Percentiles rank a stretch among this genome's conserved stretches.
phyloP scores from a whole-genome alignment of 495 filamentous ascomycete genomes.

The Choiromyces venosus region DNA sequence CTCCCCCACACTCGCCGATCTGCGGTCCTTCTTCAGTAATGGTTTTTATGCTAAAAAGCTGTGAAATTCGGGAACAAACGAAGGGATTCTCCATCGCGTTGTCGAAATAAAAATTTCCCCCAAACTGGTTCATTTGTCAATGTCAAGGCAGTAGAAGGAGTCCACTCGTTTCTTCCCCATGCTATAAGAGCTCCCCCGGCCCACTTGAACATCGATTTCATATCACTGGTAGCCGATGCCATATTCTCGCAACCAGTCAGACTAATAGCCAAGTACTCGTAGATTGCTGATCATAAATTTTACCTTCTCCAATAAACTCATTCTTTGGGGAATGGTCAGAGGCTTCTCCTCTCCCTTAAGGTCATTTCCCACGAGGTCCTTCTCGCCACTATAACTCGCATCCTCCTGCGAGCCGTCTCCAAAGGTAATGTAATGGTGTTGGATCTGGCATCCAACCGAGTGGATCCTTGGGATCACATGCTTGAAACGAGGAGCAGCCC shows the following conservation, averaged over 20 bases:
- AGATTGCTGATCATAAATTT: neutral
- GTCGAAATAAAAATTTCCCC: neutral
- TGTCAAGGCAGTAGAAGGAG: constrained; percentile 4
- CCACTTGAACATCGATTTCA: constrained; percentile 1
- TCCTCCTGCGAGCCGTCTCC: too few relatives aligned
- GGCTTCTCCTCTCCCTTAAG: constrained; percentile 1
- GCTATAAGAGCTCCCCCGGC: neutral
- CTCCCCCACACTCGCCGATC: too few relatives aligned
- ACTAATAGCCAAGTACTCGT: constrained; percentile 6
- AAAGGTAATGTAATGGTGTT: too few relatives aligned
- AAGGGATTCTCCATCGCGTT: too few relatives aligned
- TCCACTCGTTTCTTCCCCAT: neutral
- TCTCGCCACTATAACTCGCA: too few relatives aligned
- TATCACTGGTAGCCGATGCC: too few relatives aligned
- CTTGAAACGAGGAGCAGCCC: too few relatives aligned
- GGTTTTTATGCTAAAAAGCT: too few relatives aligned
- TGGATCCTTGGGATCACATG: too few relatives aligned
- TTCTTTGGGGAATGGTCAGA: neutral
- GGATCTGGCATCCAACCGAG: too few relatives aligned
- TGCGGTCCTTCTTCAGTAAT: too few relatives aligned
- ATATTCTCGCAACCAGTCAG: neutral
- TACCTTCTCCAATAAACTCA: constrained; percentile 1
- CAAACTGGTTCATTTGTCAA: neutral
- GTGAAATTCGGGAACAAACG: too few relatives aligned
- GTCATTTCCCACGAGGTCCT: neutral